phyloP scores from a whole-genome alignment of 2,329 filamentous ascomycete species.

The Microsporum audouinii region DNA sequence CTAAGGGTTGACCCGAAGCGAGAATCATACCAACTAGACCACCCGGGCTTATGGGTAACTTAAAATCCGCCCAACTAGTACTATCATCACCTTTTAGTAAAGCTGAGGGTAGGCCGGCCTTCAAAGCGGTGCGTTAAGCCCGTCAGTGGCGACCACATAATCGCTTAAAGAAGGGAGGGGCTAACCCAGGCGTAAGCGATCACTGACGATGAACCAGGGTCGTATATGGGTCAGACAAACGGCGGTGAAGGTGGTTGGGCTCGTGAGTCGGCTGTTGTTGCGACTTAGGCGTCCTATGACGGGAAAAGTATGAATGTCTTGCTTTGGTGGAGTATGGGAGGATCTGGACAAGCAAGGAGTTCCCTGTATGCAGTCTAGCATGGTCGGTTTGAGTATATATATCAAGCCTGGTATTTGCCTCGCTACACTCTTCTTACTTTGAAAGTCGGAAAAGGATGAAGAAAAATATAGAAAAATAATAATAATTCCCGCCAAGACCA shows the following conservation, averaged over 20 bases:
- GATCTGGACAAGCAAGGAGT: no score
- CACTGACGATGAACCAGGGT: not conserved
- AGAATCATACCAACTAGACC: conserved; percentile 14
- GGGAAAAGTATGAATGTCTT: not conserved
- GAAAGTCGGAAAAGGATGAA: not conserved
- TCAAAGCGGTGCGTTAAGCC: no score
- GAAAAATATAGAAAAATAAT: not conserved
- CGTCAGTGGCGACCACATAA: not conserved
- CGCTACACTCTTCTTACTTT: not conserved
- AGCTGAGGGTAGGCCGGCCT: no score
- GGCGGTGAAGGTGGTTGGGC: not conserved
- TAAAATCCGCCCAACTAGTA: not conserved
- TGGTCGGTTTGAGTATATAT: no score
- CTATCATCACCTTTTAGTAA: not conserved
- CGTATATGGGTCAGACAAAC: not conserved
- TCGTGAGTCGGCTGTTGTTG: not conserved
- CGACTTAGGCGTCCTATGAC: not conserved
- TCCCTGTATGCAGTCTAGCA: no score
- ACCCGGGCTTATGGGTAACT: conserved; percentile 9
- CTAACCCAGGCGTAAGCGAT: not conserved
- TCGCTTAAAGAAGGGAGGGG: not conserved
- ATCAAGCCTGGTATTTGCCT: not conserved
- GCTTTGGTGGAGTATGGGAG: no score
- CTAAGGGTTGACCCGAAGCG: conserved; percentile 10
- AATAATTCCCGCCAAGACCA: not conserved